Evolutionary conservation across 345 rosid species (phyloP).

Genomic region (Brassica carinata): DNA sequence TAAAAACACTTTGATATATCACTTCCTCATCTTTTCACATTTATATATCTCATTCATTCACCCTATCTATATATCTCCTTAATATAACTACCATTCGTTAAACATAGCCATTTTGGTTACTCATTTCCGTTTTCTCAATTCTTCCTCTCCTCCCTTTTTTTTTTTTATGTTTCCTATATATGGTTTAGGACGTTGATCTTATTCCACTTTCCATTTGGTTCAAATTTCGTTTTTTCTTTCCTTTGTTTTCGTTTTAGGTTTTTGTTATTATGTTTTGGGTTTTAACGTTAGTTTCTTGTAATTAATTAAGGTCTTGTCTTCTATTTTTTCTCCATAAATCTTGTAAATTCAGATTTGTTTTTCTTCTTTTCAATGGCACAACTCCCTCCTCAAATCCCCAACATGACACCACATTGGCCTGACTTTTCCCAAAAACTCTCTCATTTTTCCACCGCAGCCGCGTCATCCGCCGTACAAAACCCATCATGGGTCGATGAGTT

Average conservation of each 20-base stretch:
- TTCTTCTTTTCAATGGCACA: slow-evolving; percentile 61
- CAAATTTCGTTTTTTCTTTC: slow-evolving; percentile 19
- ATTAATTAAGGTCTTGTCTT: not conserved
- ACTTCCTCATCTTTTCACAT: slow-evolving; percentile 10
- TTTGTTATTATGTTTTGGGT: slow-evolving; percentile 3
- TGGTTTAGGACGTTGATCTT: slow-evolving; percentile 28
- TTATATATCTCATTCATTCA: not conserved
- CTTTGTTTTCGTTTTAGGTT: slow-evolving; percentile 9
- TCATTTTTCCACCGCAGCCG: slow-evolving; percentile 12
- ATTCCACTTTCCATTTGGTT: slow-evolving; percentile 13
- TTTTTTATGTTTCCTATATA: slow-evolving; percentile 21
- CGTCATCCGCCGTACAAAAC: slow-evolving; percentile 40
- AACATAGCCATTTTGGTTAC: slow-evolving; percentile 42
- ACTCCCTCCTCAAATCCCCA: slow-evolving; percentile 91
- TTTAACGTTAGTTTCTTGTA: slow-evolving; percentile 18
- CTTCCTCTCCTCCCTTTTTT: slow-evolving; percentile 20
- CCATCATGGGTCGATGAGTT: slow-evolving; percentile 90
- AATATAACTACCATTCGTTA: slow-evolving; percentile 36
- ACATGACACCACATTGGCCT: slow-evolving; percentile 70
- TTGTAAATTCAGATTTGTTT: not conserved
- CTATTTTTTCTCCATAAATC: not conserved
- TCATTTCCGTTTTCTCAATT: slow-evolving; percentile 11
- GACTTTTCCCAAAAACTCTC: slow-evolving; percentile 53
- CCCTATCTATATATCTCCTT: slow-evolving; percentile 15
- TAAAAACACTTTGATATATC: slow-evolving; percentile 31